Evolutionary conservation across 129 eudicot species (phyloP).

Genomic region (Saposhnikovia divaricata): DNA sequence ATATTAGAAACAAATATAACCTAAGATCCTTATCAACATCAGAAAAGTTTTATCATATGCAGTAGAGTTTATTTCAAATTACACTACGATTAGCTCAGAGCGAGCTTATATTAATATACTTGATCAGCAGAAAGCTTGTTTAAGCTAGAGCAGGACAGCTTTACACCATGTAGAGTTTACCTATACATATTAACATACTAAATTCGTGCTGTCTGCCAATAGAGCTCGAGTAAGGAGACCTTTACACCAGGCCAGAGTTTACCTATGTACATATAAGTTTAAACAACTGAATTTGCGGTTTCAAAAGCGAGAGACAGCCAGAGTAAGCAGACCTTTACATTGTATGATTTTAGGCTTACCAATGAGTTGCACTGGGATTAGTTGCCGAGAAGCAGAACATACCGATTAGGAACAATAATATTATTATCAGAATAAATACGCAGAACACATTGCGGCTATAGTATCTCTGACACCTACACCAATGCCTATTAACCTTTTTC

Average conservation of each 20-base stretch:
- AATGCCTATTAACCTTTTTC: constrained; percentile 30
- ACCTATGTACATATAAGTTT: neutral
- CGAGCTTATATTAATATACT: neutral
- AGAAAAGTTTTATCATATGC: neutral
- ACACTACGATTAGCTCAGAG: neutral
- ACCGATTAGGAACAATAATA: constrained; percentile 6
- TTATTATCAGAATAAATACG: constrained; percentile 24
- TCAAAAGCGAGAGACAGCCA: neutral
- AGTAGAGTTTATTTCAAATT: neutral
- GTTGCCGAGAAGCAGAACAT: neutral
- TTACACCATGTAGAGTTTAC: neutral
- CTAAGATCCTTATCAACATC: neutral
- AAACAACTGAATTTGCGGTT: neutral
- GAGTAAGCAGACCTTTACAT: neutral
- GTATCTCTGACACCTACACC: constrained; percentile 37
- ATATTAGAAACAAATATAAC: too few species aligned
- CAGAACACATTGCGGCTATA: constrained; percentile 30
- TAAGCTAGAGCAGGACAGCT: neutral
- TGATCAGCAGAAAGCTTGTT: too few species aligned
- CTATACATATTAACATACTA: neutral
- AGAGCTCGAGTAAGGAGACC: neutral
- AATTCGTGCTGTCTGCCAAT: too few species aligned
- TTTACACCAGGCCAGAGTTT: neutral
- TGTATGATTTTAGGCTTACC: neutral
- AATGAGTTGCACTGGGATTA: neutral